Conservation (phyloP, 306 rosid genomes). For the Castanea mollissima region DNA sequence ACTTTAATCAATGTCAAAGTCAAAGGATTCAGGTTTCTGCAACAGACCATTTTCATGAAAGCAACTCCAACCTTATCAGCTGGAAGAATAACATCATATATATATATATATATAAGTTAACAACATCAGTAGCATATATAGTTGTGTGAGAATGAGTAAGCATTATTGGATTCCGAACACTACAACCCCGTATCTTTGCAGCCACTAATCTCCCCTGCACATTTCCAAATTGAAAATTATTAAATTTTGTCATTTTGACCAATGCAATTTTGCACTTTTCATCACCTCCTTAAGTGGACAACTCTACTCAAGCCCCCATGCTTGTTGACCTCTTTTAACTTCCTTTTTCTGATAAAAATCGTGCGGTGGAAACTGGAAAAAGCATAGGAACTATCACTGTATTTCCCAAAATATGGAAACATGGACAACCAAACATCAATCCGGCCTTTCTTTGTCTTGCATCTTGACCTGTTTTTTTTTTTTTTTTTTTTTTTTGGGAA, state of each 20-base stretch:
- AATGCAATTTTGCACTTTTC: slow-evolving; percentile 41
- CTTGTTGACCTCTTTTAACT: slow-evolving; percentile 47
- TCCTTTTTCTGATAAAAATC: slow-evolving; percentile 43
- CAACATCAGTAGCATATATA: slow-evolving; percentile 20
- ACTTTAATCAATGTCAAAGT: slow-evolving; percentile 35
- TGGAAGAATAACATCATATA: slow-evolving; percentile 24
- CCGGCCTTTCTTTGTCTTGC: no score
- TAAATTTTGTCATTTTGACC: slow-evolving; percentile 43
- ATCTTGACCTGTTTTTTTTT: no score
- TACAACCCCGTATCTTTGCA: slow-evolving; percentile 42
- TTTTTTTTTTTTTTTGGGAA: no score
- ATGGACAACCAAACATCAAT: not conserved
- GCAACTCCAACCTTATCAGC: slow-evolving; percentile 41
- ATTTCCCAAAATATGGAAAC: slow-evolving; percentile 44
- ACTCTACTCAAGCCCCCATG: slow-evolving; percentile 41
- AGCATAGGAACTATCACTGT: slow-evolving; percentile 25
- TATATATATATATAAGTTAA: not conserved
- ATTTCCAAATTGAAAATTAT: slow-evolving; percentile 37
- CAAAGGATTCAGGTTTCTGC: slow-evolving; percentile 36
- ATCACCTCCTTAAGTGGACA: slow-evolving; percentile 31
- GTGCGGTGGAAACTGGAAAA: slow-evolving; percentile 24
- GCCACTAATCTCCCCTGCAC: slow-evolving; percentile 49
- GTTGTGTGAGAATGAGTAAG: slow-evolving; percentile 24
- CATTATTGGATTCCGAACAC: slow-evolving; percentile 23
- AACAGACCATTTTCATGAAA: slow-evolving; percentile 39